Evolutionary conservation across 495 filamentous ascomycete genomes (phyloP), one percentile per base, ranked within the genome.

Genomic region (Aspergillus sclerotiicarbonarius): DNA sequence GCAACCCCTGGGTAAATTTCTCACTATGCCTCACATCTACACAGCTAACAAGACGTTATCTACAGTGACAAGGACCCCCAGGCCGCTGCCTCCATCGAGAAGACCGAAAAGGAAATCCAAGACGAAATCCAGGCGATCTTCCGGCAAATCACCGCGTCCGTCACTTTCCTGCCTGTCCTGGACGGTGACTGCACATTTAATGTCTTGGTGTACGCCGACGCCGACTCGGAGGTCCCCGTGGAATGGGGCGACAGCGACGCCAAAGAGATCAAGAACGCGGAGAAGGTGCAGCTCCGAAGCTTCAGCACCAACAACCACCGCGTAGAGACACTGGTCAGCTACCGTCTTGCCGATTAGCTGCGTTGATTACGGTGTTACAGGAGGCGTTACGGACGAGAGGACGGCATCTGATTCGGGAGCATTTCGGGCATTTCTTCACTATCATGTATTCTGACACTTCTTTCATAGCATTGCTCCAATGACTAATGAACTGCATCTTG

Each of bases 231-330:
- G 21, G 94, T 98, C 15, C 94, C 94, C 6, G 88, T 98, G 57
- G 95, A 98, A 73, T 98, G 94, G 94, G 94, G 94, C 33, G 94
- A 98, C 76, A 95, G 90, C 65, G 94, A 98, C 69, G 92, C 95
- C 48, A 97, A 96, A 77, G 94, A 98, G 79, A 96, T 98, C 64
- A 87, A 87, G 68, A 90, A 93, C 65, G 93, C 90, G 15, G 94
- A 98, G 79, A 92, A 96, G 69, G 94, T 98, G 8, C 91, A 95
- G 72, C 74, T 98, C 62, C 81, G 95, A 64, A 96, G 93, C 57
- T 98, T 97, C 73, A 96, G 92, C 71, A 98, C 94, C 6, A 90
- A 87, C 57, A 94, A 85, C 63, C 94, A 98, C 70, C 81, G 87
- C 8, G 95, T 98, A 4, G 95, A 96, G 68, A 98, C 94, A 4